Conservation (phyloP, 176 grass and related monocot genomes). For the Phoenix dactylifera region DNA sequence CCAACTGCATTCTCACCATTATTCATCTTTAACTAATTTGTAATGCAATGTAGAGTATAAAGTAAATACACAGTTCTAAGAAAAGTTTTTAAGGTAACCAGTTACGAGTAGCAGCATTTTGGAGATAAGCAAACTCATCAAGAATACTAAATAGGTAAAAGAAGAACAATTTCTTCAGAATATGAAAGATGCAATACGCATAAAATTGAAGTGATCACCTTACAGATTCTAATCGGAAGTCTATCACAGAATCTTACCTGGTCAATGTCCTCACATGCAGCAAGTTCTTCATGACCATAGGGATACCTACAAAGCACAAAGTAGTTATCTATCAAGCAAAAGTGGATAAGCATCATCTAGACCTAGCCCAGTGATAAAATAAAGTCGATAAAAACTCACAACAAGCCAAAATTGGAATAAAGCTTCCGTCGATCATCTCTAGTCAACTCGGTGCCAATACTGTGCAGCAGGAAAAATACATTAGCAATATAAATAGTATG, state of each 20-base stretch:
- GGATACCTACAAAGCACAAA: conserved; percentile 43
- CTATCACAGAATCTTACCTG: conserved; percentile 43
- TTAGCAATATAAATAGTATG: conserved; percentile 11
- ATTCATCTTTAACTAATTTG: no score
- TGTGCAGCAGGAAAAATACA: conserved; percentile 31
- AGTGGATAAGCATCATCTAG: not conserved
- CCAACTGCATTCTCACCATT: no score
- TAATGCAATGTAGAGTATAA: no score
- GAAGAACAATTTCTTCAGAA: no score
- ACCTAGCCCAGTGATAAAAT: no score
- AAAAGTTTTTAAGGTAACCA: no score
- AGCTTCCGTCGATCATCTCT: conserved; percentile 94
- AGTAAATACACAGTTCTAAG: no score
- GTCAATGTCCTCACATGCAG: conserved; percentile 91
- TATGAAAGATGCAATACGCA: not conserved
- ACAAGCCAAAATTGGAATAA: conserved; percentile 92
- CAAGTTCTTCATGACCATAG: conserved; percentile 98
- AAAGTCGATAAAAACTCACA: conserved; percentile 39
- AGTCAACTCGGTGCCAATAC: conserved; percentile 94
- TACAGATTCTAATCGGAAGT: not conserved
- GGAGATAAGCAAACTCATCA: no score
- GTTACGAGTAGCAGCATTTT: no score
- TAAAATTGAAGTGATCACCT: not conserved
- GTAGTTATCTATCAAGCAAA: conserved; percentile 4
- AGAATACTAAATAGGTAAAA: no score